A percentile compares a stretch with the other conserved stretches of the same genome.
Evolutionary conservation across 225 moss, liverwort and hornwort species (phyloP).

Genomic region (Antitrichia curtipendula): DNA sequence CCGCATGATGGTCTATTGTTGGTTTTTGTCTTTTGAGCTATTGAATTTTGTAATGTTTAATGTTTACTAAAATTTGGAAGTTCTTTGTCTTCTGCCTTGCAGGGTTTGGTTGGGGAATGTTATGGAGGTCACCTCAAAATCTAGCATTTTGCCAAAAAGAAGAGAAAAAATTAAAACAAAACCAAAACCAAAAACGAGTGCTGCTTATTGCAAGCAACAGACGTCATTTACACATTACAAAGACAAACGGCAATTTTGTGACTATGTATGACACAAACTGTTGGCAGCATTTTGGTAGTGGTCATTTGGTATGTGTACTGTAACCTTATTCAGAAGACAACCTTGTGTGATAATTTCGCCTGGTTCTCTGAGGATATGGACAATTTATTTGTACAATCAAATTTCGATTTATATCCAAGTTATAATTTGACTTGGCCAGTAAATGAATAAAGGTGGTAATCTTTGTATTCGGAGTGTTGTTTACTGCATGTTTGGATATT

Average conservation of each 20-base stretch:
- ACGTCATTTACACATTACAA: neutral
- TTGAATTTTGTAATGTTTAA: neutral
- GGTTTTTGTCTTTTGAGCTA: neutral
- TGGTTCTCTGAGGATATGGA: neutral
- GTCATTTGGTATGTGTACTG: neutral
- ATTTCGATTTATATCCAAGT: neutral
- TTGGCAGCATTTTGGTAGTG: neutral
- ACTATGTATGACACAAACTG: neutral
- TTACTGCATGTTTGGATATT: neutral
- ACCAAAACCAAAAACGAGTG: neutral
- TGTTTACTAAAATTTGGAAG: neutral
- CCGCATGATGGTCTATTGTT: neutral
- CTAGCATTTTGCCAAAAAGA: neutral
- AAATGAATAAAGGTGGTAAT: neutral
- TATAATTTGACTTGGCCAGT: neutral
- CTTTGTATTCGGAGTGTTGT: neutral
- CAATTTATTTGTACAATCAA: neutral
- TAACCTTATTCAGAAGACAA: neutral
- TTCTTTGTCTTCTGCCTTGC: neutral
- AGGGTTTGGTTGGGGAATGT: conserved; percentile 40
- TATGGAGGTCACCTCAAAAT: conserved; percentile 41
- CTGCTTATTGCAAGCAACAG: neutral
- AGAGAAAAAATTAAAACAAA: neutral
- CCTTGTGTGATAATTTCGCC: neutral
- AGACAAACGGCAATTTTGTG: neutral